Evolutionary conservation across 768 basidiomycete species (phyloP), one percentile per base, ranked within the genome.

Genomic region (Sarcomyxa edulis): DNA sequence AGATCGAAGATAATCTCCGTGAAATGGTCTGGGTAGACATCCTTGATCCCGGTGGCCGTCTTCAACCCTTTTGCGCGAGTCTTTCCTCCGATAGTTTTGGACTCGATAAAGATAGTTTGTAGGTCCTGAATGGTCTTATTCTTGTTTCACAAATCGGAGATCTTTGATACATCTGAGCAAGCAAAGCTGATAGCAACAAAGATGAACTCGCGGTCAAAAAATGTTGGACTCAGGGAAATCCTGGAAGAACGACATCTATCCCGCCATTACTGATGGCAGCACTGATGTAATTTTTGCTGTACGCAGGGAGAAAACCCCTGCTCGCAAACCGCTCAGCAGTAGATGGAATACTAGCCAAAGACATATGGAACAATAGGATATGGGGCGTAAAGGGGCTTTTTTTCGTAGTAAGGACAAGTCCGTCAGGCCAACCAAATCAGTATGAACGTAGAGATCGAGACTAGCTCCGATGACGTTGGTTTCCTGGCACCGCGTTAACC

Each of bases 311-410:
- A 2, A 90, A 66, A 22, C 91, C 90, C 46, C 86, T 88, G 48
- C 82, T 81, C 4, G 91, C 90, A 18, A 96, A 74, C 42, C 85
- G 67, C 55, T 95, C 92, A 0, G 93, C 91, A 0, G 88, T 81
- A 1, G 76, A 71, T 0, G 82, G 76, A 37, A 86, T 72, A 42
- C 77, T 77, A 11, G 85, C 88, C 14, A 96, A 62, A 1, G 87
- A 77, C 68, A 92, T 84, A 52, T 95, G 91, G 65, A 96, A 88
- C 21, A 83, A 65, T 38, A 96, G 75, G 40, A 95, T 66, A 49
- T 88, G 84, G 0, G 84, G 78, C 0, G 84, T 90, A 90, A 18
- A 85, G 60, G 9, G 86, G 75, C 52, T 76, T 69, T 39, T 80
- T 81, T 31, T 15, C 82, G 65, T 12, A 87, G 70, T 8, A 82